Conservation (phyloP, 2,329 filamentous ascomycete genomes). For the Stagonosporopsis cucurbitacearum region DNA sequence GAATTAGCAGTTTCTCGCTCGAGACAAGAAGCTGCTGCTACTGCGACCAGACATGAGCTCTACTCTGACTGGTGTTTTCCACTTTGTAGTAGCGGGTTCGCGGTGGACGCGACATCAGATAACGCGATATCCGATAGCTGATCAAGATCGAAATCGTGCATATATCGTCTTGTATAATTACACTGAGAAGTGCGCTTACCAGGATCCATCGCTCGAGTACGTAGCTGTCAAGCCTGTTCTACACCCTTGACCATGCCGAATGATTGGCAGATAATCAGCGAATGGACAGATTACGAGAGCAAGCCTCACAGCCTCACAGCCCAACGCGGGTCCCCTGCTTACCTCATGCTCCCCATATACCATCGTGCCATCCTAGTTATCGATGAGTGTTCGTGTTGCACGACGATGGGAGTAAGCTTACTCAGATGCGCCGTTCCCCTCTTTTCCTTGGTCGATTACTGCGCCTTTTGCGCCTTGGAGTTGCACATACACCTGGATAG, state of each 20-base stretch:
- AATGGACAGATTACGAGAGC: no score
- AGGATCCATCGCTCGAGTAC: background rate
- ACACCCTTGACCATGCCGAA: background rate
- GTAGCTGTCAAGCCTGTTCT: background rate
- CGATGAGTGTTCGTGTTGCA: background rate
- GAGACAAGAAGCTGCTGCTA: background rate
- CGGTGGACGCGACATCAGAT: no score
- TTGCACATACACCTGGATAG: background rate
- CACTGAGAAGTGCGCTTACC: background rate
- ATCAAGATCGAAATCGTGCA: background rate
- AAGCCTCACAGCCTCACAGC: background rate
- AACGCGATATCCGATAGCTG: no score
- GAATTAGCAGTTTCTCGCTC: background rate
- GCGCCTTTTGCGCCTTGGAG: background rate
- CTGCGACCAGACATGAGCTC: background rate
- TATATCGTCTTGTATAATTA: background rate
- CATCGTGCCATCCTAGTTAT: background rate
- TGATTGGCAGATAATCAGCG: background rate
- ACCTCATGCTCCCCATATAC: background rate
- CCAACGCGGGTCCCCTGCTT: background rate
- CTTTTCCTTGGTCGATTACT: background rate
- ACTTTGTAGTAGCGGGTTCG: background rate
- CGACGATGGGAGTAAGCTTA: constrained; percentile 8
- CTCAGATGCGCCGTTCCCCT: background rate
- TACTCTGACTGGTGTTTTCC: background rate